Evolutionary conservation across 164 flowering plant species (phyloP).

Genomic region (Macadamia integrifolia): DNA sequence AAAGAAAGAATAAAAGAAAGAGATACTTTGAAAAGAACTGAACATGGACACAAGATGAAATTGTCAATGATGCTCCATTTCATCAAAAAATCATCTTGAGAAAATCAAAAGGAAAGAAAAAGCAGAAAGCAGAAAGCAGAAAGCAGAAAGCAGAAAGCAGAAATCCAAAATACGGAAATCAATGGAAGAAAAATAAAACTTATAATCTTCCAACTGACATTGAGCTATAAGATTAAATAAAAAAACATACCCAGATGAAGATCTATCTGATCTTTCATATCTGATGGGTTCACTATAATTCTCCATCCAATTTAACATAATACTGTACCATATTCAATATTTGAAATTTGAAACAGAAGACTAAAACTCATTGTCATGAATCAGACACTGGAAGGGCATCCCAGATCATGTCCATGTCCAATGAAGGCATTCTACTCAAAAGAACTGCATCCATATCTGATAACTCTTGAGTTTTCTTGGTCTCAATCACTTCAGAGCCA

Average conservation of each 20-base stretch:
- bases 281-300: background rate
- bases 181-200: background rate
- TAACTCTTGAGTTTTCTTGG: slow-evolving; percentile 29
- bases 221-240: background rate
- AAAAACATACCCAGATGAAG: background rate
- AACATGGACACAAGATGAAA: too few species aligned
- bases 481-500: slow-evolving; percentile 18
- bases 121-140: too few species aligned
- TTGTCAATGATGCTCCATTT: too few species aligned
- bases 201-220: too few species aligned
- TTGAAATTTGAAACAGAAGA: background rate
- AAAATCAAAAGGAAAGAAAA: too few species aligned
- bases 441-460: slow-evolving; percentile 44
- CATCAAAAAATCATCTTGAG: too few species aligned
- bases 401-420: slow-evolving; percentile 82
- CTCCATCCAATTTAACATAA: background rate
- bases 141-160: background rate
- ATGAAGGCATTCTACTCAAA: slow-evolving; percentile 69
- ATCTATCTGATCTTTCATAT: background rate
- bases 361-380: slow-evolving; percentile 14
- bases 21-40: too few species aligned
- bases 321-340: too few species aligned
- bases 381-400: slow-evolving; percentile 53
- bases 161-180: background rate
- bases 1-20: too few species aligned